Percentiles rank a stretch among this genome's conserved stretches.
phyloP scores from a whole-genome alignment of 192 early-diverging fungal genomes.

The Obelidium mucronatum region DNA sequence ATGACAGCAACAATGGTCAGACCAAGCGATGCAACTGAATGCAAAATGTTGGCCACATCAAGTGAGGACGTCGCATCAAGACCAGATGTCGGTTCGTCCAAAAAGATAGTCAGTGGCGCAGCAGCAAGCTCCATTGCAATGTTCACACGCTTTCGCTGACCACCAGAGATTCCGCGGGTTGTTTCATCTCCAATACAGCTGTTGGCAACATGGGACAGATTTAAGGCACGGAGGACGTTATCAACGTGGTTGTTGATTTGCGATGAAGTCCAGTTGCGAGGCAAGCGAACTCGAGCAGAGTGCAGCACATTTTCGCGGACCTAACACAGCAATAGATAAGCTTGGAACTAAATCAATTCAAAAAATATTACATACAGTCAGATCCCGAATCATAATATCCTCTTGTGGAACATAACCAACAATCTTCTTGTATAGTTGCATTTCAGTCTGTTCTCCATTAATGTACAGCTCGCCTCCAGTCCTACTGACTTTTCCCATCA shows the following conservation, averaged over 20 bases:
- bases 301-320: slow-evolving; percentile 67
- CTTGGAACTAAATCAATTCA: neutral
- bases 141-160: slow-evolving; percentile 78
- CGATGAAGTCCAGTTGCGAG: slow-evolving; percentile 32
- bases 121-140: slow-evolving; percentile 77
- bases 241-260: slow-evolving; percentile 40
- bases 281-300: slow-evolving; percentile 41
- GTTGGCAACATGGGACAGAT: slow-evolving; percentile 58
- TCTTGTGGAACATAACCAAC: slow-evolving; percentile 58
- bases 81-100: slow-evolving; percentile 79
- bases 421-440: slow-evolving; percentile 48
- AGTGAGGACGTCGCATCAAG: slow-evolving; percentile 70
- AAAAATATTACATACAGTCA: slow-evolving; percentile 49
- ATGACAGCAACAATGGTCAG: slow-evolving; percentile 77
- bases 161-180: slow-evolving; percentile 73
- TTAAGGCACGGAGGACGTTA: slow-evolving; percentile 32
- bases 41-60: slow-evolving; percentile 68
- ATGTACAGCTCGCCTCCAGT: slow-evolving; percentile 47
- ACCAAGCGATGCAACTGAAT: slow-evolving; percentile 65
- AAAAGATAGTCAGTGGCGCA: slow-evolving; percentile 68
- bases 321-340: neutral
- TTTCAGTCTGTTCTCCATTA: slow-evolving; percentile 44
- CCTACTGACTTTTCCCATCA: slow-evolving; percentile 44
- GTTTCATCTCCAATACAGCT: slow-evolving; percentile 69
- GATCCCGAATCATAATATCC: slow-evolving; percentile 52